phyloP scores from a whole-genome alignment of 2,329 filamentous ascomycete genomes.

The Zalaria obscura region DNA sequence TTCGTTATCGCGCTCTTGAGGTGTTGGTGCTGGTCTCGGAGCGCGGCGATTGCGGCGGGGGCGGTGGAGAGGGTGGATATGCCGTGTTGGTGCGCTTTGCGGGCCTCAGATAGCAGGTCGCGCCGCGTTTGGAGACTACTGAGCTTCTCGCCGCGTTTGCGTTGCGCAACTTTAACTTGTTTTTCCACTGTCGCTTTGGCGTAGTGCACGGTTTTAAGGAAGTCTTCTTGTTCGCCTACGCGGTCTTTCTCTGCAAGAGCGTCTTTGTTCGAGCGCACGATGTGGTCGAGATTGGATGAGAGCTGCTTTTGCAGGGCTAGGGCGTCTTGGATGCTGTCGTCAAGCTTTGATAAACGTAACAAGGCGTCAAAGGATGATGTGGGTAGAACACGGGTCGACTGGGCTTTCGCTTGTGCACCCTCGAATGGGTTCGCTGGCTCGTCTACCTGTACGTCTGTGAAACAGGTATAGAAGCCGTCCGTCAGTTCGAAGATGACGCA shows the following conservation, averaged over 20 bases:
- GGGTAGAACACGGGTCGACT: constrained; percentile 33
- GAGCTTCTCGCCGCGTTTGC: constrained; percentile 52
- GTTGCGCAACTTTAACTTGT: constrained; percentile 46
- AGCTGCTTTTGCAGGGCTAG: constrained; percentile 61
- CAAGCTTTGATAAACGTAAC: constrained; percentile 76
- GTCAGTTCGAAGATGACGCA: constrained; percentile 72
- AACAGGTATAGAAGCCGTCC: constrained; percentile 73
- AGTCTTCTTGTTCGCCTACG: constrained; percentile 28
- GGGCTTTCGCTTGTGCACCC: constrained; percentile 19
- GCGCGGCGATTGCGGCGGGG: constrained; percentile 32
- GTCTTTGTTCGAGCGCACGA: constrained; percentile 24
- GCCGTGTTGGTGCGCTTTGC: constrained; percentile 41
- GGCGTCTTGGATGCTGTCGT: constrained; percentile 84
- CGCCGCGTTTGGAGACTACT: constrained; percentile 51
- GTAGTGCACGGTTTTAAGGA: constrained; percentile 29
- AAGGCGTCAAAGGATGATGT: constrained; percentile 78
- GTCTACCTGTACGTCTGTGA: constrained; percentile 47
- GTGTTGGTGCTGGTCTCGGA: constrained; percentile 19
- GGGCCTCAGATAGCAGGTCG: constrained; percentile 52
- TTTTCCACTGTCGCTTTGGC: constrained; percentile 51
- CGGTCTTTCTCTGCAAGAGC: constrained; percentile 20
- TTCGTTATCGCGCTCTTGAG: constrained; percentile 57
- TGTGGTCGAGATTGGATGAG: constrained; percentile 58
- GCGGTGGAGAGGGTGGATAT: constrained; percentile 20
- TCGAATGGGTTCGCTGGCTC: constrained; percentile 14